Percentiles rank a stretch among this genome's conserved stretches.
These are phyloP conservation scores for Kuraishia ogatae DNA, from an alignment of 805 yeast genomes.

Conservation along the genomic window DNA sequence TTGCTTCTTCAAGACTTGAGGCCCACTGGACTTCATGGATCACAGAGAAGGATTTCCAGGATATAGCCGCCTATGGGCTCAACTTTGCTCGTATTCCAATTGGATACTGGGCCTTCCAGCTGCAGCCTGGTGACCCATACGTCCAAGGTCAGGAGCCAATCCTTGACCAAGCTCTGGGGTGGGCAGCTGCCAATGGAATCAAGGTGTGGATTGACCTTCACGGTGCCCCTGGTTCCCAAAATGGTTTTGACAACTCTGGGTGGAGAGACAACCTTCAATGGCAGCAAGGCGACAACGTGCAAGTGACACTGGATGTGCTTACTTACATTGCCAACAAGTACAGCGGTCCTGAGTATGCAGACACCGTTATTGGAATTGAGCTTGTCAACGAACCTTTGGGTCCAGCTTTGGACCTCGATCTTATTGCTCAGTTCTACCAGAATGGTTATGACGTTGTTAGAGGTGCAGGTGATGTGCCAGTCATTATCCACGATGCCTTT, in stretches of 20 bases:
- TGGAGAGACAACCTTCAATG: conserved; percentile 54
- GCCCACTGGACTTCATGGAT: conserved; percentile 77
- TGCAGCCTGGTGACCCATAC: conserved; percentile 66
- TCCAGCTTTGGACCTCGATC: conserved; percentile 34
- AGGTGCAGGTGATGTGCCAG: conserved; percentile 26
- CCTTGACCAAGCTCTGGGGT: conserved; percentile 66
- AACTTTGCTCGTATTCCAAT: conserved; percentile 86
- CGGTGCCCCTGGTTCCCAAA: conserved; percentile 96
- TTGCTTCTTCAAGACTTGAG: conserved; percentile 41
- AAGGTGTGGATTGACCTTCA: conserved; percentile 90
- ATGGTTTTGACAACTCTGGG: conserved; percentile 94
- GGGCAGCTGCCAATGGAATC: conserved; percentile 57
- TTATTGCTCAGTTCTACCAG: conserved; percentile 28
- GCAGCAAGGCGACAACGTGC: conserved; percentile 32
- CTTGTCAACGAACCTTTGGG: conserved; percentile 68
- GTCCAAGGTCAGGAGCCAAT: conserved; percentile 73
- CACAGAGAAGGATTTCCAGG: conserved; percentile 60
- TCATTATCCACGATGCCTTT: conserved; percentile 65
- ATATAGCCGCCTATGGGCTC: conserved; percentile 55
- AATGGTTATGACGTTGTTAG: conserved; percentile 37
- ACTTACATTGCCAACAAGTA: conserved; percentile 42
- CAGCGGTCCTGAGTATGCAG: conserved; percentile 36
- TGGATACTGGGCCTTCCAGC: conserved; percentile 87
- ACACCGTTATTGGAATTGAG: conserved; percentile 62
- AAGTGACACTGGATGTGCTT: conserved; percentile 42